Conservation (phyloP, 1,284 basidiomycete genomes). For the Fomes fomentarius region DNA sequence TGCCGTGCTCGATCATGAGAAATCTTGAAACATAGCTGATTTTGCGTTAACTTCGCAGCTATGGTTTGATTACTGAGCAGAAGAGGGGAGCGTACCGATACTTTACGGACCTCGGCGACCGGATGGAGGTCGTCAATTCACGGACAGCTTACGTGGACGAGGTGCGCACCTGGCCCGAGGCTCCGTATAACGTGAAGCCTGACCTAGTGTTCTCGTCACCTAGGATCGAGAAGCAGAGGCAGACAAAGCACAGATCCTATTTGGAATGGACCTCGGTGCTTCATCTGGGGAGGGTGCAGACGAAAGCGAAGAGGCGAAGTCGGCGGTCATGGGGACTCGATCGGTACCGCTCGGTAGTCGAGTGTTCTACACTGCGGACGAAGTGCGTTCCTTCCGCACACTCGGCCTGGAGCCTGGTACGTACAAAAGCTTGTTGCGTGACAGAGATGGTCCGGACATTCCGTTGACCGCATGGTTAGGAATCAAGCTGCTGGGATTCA, state of each 20-base stretch:
- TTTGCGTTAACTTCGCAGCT: constrained; percentile 50
- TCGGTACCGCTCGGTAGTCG: constrained; percentile 52
- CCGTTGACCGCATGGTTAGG: constrained; percentile 32
- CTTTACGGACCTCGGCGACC: constrained; percentile 78
- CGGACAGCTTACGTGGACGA: constrained; percentile 81
- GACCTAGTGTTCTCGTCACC: background rate
- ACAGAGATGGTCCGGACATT: constrained; percentile 34
- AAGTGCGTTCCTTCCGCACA: constrained; percentile 81
- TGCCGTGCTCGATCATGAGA: background rate
- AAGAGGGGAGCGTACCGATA: constrained; percentile 81
- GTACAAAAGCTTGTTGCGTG: constrained; percentile 24
- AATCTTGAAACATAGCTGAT: background rate
- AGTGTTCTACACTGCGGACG: constrained; percentile 85
- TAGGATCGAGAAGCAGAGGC: constrained; percentile 62
- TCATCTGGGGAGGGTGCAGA: constrained; percentile 42
- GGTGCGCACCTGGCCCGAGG: constrained; percentile 43
- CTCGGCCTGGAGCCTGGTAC: constrained; percentile 76
- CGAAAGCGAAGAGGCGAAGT: constrained; percentile 41
- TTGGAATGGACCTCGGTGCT: constrained; percentile 62
- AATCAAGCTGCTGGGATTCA: constrained; percentile 93
- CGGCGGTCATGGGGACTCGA: constrained; percentile 34
- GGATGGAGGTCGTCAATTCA: constrained; percentile 72
- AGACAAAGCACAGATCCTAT: constrained; percentile 59
- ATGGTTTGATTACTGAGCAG: constrained; percentile 85
- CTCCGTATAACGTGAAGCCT: background rate